Evolutionary conservation across 768 basidiomycete genomes (phyloP).

Genomic region (Floccularia luteovirens): DNA sequence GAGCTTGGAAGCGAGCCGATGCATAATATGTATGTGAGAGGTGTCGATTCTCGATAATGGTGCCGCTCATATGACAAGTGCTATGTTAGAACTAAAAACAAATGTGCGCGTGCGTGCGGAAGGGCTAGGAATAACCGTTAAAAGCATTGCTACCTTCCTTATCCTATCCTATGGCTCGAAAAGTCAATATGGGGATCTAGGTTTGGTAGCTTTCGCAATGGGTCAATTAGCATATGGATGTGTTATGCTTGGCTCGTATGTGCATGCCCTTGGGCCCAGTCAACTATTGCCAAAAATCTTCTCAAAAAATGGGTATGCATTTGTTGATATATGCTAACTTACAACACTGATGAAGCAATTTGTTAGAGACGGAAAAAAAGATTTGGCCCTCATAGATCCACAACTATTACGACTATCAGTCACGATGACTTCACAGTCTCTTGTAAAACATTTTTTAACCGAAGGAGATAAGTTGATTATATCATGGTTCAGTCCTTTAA

Average conservation of each 20-base stretch:
- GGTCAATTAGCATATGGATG: slow-evolving; percentile 78
- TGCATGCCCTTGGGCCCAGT: slow-evolving; percentile 26
- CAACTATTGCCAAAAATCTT: slow-evolving; percentile 23
- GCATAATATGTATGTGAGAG: slow-evolving; percentile 53
- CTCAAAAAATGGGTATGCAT: slow-evolving; percentile 6
- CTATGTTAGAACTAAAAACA: slow-evolving; percentile 62
- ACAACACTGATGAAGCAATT: background rate
- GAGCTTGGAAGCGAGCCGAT: slow-evolving; percentile 83
- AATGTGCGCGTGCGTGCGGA: slow-evolving; percentile 77
- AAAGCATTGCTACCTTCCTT: slow-evolving; percentile 66
- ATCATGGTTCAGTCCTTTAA: slow-evolving; percentile 73
- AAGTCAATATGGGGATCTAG: slow-evolving; percentile 29
- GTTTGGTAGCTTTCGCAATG: slow-evolving; percentile 76
- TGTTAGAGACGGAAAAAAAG: slow-evolving; percentile 6
- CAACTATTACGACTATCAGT: slow-evolving; percentile 54
- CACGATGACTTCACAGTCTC: slow-evolving; percentile 82
- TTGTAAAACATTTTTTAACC: slow-evolving; percentile 92
- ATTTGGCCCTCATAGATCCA: slow-evolving; percentile 19
- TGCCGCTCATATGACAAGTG: slow-evolving; percentile 27
- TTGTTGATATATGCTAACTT: background rate
- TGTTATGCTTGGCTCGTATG: slow-evolving; percentile 50
- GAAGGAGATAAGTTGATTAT: slow-evolving; percentile 93
- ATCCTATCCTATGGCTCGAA: slow-evolving; percentile 46
- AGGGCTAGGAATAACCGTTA: slow-evolving; percentile 70
- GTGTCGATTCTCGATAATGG: background rate